Evolutionary conservation across 805 yeast species (phyloP), one percentile per base, ranked within the genome.

Genomic region (Priceomyces castillae): DNA sequence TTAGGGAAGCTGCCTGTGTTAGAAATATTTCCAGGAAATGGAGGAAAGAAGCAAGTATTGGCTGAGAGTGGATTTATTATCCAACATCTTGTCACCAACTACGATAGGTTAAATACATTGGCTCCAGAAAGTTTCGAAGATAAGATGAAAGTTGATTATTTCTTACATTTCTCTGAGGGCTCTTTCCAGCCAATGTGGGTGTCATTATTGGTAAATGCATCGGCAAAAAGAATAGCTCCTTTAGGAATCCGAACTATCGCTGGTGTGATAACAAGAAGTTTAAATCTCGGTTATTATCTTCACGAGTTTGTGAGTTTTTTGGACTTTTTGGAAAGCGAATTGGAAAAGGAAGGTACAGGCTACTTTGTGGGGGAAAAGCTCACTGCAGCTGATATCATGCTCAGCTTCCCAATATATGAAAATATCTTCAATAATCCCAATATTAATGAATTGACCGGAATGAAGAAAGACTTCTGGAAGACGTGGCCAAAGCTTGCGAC

Each of bases 11-110:
- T 69, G 1, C 55, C 74, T 2, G 57, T 67, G 9, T 49, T 64
- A 35, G 70, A 65, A 43, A 49, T 64, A 4, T 28, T 57, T 17
- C 53, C 54, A 7, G 54, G 50, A 30, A 60, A 60, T 28, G 46
- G 54, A 9, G 50, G 49, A 22, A 39, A 35, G 7, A 42, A 47
- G 5, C 23, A 47, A 16, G 44, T 55, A 2, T 48, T 81, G 35
- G 80, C 80, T 9, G 92, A 84, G 59, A 74, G 82, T 12, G 90
- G 85, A 2, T 68, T 70, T 37, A 82, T 84, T 34, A 58, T 78
- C 38, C 75, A 74, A 41, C 78, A 78, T 52, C 53, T 84, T 22
- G 59, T 81, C 39, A 54, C 58, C 17, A 62, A 78, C 46, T 81
- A 73, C 53, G 87, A 83, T 52, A 53, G 55, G 17, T 50, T 56